Base-by-base conservation (phyloP, 345 rosid species). In the Hevea brasiliensis region DNA sequence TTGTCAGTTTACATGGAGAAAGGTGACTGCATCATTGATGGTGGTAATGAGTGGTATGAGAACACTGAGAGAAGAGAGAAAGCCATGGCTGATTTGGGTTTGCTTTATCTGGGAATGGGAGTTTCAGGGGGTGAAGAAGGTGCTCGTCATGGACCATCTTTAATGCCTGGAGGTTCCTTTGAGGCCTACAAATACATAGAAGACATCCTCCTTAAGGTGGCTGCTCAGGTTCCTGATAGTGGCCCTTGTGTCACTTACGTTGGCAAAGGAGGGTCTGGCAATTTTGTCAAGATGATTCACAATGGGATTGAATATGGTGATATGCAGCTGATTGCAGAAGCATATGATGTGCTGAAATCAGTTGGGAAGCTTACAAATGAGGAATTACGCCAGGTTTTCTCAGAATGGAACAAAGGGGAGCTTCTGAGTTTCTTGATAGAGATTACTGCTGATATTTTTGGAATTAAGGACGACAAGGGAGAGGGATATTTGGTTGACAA, bases 271-370 rank as follows among this genome's bases (percentile, higher is more conserved):
- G 79, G 79, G 45, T 59, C 77, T 67, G 72, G 77, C 24, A 67
- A 74, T 67, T 74, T 74, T 47, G 77, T 67, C 26, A 75, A 68
- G 61, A 75, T 75, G 78, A 32, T 68, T 27, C 73, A 75, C 40
- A 61, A 68, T 50, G 78, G 74, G 47, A 76, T 70, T 32, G 79
- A 61, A 50, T 76, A 76, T 55, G 74, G 79, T 26, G 78, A 74
- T 12, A 74, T 74, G 78, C 78, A 74, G 73, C 78, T 74, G 51
- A 74, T 74, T 50, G 55, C 60, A 32, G 78, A 74, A 58, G 78
- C 78, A 15, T 74, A 60, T 44, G 79, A 75, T n/a, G 74, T 76
- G 74, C 59, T 76, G 74, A 76, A 44, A 63, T 61, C 72, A 40
- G 79, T 76, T 17, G 74, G 70, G 44, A 63, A 51, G 67, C 72